phyloP scores from a whole-genome alignment of 495 filamentous ascomycete genomes.

The Penicillium crystallinum region DNA sequence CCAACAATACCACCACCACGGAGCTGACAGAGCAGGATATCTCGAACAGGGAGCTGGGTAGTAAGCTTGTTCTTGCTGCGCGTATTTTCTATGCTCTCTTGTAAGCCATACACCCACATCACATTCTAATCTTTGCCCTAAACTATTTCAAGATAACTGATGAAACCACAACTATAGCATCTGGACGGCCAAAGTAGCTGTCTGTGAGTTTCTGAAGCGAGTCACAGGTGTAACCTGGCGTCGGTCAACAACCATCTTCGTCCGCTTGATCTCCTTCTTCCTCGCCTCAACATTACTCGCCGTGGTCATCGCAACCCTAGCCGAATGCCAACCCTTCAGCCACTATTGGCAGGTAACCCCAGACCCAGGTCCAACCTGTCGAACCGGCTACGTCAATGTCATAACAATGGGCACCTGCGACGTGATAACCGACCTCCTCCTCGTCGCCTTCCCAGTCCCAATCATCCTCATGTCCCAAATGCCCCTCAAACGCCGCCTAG shows the following conservation, averaged over 20 bases:
- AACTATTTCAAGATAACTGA: neutral
- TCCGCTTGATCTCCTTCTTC: conserved; percentile 67
- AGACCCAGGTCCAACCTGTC: conserved; percentile 79
- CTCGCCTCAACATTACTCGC: conserved; percentile 71
- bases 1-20: conserved; percentile 64
- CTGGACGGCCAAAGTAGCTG: conserved; percentile 86
- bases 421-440: conserved; percentile 78
- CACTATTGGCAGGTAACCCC: conserved; percentile 92
- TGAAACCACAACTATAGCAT: conserved; percentile 50
- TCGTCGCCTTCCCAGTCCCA: conserved; percentile 83
- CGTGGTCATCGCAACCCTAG: conserved; percentile 72
- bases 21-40: conserved; percentile 40
- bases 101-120: conserved; percentile 33
- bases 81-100: conserved; percentile 55
- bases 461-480: conserved; percentile 73
- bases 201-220: conserved; percentile 85
- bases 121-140: neutral
- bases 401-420: conserved; percentile 83
- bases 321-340: conserved; percentile 77
- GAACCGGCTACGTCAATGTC: conserved; percentile 77
- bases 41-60: conserved; percentile 42
- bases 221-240: conserved; percentile 66
- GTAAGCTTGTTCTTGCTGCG: conserved; percentile 47
- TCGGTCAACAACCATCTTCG: conserved; percentile 57
- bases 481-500: conserved; percentile 58